phyloP scores from a whole-genome alignment of 768 basidiomycete species.

The Mycena sanguinolenta region DNA sequence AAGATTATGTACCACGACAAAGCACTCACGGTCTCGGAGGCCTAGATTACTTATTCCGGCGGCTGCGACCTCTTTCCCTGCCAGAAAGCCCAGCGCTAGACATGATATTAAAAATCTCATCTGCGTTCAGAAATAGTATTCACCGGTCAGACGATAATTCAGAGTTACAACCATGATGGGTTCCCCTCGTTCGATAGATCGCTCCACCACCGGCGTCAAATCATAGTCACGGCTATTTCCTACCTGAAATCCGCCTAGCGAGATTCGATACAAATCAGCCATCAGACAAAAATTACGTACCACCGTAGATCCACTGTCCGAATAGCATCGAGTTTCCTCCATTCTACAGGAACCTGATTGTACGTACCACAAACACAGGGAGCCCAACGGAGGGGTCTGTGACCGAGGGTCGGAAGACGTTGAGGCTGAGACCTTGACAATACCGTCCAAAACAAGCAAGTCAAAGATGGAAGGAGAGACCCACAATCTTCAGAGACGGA shows the following conservation, averaged over 20 bases:
- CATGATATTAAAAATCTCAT: neutral
- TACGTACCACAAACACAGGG: constrained; percentile 14
- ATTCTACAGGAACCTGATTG: neutral
- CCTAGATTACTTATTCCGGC: constrained; percentile 26
- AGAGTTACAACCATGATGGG: constrained; percentile 20
- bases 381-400: neutral
- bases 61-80: constrained; percentile 10
- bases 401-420: constrained; percentile 3
- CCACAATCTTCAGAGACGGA: constrained; percentile 16
- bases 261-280: neutral
- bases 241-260: neutral
- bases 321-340: neutral
- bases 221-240: constrained; percentile 16
- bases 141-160: constrained; percentile 24
- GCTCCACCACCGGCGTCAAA: neutral
- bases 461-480: neutral
- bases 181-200: no score
- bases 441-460: no score
- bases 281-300: neutral
- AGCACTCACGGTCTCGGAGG: constrained; percentile 17
- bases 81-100: constrained; percentile 20
- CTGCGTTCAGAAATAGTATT: neutral
- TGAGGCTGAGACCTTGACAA: constrained; percentile 11
- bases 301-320: constrained; percentile 16
- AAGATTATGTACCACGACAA: no score